A percentile compares a stretch with the other conserved stretches of the same genome.
These are phyloP conservation scores for Acrocalymma vagum DNA, from an alignment of 2,329 filamentous ascomycete genomes.

Conservation along the genomic window DNA sequence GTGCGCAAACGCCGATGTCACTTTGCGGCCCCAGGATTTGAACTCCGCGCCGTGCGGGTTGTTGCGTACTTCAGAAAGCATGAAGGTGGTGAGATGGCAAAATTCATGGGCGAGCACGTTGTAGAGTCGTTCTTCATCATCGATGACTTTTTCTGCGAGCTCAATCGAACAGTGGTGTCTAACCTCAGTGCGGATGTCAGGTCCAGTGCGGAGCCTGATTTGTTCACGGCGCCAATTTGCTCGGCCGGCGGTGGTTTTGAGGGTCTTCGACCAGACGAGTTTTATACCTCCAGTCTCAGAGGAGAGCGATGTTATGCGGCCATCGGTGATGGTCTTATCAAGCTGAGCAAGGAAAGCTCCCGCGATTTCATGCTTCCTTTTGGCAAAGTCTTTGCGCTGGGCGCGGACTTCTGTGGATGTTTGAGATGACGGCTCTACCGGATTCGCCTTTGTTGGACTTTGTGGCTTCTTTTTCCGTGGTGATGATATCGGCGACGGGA, in stretches of 20 bases:
- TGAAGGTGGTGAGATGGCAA: conserved; percentile 92
- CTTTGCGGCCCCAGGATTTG: conserved; percentile 70
- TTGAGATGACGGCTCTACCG: conserved; percentile 7
- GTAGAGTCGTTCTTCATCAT: conserved; percentile 74
- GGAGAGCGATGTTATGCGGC: conserved; percentile 67
- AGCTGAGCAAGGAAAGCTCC: conserved; percentile 72
- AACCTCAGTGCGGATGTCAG: conserved; percentile 39
- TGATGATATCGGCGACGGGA: conserved; percentile 28
- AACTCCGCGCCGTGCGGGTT: conserved; percentile 87
- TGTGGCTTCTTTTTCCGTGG: conserved; percentile 29
- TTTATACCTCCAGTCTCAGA: conserved; percentile 73
- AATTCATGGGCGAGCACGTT: conserved; percentile 98
- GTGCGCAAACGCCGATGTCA: conserved; percentile 65
- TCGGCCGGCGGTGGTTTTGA: conserved; percentile 78
- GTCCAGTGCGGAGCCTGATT: conserved; percentile 42
- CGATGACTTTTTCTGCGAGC: conserved; percentile 86
- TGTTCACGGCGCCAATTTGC: conserved; percentile 60
- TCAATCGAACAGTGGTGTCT: conserved; percentile 80
- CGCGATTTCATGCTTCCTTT: conserved; percentile 69
- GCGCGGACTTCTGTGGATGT: conserved; percentile 33
- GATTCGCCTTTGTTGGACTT: conserved; percentile 18
- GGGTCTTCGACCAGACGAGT: conserved; percentile 78
- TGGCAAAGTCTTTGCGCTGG: conserved; percentile 66
- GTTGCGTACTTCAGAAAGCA: conserved; percentile 77
- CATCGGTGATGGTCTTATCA: conserved; percentile 70